Evolutionary conservation across 306 rosid genomes (phyloP).

Genomic region (Dryas octopetala): DNA sequence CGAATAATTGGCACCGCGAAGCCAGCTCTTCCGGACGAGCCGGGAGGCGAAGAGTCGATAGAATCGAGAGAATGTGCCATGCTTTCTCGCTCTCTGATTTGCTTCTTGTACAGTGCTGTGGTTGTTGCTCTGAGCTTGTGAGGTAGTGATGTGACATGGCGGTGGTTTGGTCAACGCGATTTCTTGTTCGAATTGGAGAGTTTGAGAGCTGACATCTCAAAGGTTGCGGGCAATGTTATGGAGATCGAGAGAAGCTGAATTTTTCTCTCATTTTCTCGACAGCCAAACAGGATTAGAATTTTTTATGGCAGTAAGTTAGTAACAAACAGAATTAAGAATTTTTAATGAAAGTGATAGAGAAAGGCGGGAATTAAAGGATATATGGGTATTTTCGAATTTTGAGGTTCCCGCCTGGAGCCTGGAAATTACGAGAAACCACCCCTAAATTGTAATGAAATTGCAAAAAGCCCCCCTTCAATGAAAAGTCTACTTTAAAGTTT

Average conservation of each 20-base stretch:
- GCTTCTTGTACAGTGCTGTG: not conserved
- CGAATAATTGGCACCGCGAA: conserved; percentile 20
- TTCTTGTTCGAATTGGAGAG: conserved; percentile 5
- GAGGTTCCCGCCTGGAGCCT: too few relatives aligned
- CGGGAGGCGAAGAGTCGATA: conserved; percentile 22
- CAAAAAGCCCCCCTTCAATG: too few relatives aligned
- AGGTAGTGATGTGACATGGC: conserved; percentile 7
- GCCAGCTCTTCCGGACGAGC: conserved; percentile 24
- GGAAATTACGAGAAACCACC: too few relatives aligned
- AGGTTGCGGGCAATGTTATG: not conserved
- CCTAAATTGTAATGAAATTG: too few relatives aligned
- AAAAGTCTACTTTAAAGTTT: too few relatives aligned
- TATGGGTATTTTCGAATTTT: too few relatives aligned
- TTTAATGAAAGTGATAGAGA: too few relatives aligned
- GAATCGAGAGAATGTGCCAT: conserved; percentile 24
- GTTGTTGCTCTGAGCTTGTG: not conserved
- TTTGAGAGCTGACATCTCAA: not conserved
- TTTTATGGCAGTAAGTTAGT: too few relatives aligned
- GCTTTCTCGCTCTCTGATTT: conserved; percentile 28
- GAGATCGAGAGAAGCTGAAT: not conserved
- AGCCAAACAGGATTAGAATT: not conserved
- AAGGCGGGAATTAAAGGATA: too few relatives aligned
- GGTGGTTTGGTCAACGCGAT: not conserved
- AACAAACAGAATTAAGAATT: too few relatives aligned
- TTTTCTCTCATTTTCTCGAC: not conserved